These are phyloP conservation scores for Cadophora luteo-olivacea DNA, from an alignment of 2,329 filamentous ascomycete species.

Conservation along the genomic window DNA sequence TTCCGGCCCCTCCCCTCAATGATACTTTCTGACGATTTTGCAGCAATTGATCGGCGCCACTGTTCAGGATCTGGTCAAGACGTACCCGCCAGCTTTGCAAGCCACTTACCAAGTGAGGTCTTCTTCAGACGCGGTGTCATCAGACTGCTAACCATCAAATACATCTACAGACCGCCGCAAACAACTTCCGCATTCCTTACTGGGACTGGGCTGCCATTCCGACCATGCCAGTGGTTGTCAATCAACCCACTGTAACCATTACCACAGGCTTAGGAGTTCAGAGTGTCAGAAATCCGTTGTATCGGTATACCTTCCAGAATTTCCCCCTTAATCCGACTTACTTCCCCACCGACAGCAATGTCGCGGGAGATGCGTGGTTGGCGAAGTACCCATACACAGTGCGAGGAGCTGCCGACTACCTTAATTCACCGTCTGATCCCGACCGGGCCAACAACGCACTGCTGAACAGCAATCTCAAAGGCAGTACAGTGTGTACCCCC, in stretches of 20 bases:
- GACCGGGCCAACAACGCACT: slow-evolving; percentile 29
- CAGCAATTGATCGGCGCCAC: slow-evolving; percentile 59
- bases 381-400: slow-evolving; percentile 46
- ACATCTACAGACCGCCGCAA: slow-evolving; percentile 48
- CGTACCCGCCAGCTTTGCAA: slow-evolving; percentile 29
- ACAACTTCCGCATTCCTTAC: slow-evolving; percentile 53
- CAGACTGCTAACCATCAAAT: slow-evolving; percentile 40
- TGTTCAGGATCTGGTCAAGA: slow-evolving; percentile 53
- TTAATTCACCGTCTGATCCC: slow-evolving; percentile 29
- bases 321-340: slow-evolving; percentile 44
- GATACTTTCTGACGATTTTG: slow-evolving; percentile 6
- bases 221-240: slow-evolving; percentile 49
- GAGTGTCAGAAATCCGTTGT: slow-evolving; percentile 57
- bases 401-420: slow-evolving; percentile 29
- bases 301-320: slow-evolving; percentile 56
- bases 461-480: slow-evolving; percentile 29
- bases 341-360: slow-evolving; percentile 43
- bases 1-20: too few species aligned
- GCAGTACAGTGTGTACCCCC: slow-evolving; percentile 37
- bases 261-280: slow-evolving; percentile 36
- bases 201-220: slow-evolving; percentile 56
- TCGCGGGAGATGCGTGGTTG: slow-evolving; percentile 42
- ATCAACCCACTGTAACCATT: slow-evolving; percentile 43
- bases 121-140: not conserved
- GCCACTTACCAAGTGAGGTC: slow-evolving; percentile 9